Conservation (phyloP, 2,329 filamentous ascomycete genomes). For the Pseudogymnoascus sp. region DNA sequence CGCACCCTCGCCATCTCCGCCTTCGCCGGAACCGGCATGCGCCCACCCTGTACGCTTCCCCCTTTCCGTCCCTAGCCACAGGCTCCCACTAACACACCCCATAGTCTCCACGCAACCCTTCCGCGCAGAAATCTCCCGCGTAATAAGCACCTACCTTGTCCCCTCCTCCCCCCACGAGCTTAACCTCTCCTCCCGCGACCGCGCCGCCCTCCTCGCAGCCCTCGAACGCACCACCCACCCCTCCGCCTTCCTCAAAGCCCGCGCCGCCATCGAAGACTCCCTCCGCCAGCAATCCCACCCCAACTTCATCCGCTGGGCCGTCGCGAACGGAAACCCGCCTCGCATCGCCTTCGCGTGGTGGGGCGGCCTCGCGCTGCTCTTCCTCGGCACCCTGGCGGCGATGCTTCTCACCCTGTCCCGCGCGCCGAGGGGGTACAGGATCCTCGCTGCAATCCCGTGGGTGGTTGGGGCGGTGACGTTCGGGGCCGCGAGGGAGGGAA, state of each 20-base stretch:
- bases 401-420: constrained; percentile 58
- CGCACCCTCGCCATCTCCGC: constrained; percentile 45
- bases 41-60: constrained; percentile 56
- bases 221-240: constrained; percentile 71
- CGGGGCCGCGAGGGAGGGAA: constrained; percentile 66
- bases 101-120: constrained; percentile 69
- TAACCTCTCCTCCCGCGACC: constrained; percentile 61
- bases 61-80: neutral
- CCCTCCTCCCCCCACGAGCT: constrained; percentile 60
- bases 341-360: constrained; percentile 62
- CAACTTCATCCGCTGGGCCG: constrained; percentile 77
- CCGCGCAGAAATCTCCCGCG: constrained; percentile 63
- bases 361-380: constrained; percentile 53
- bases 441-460: constrained; percentile 57
- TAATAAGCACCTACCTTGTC: constrained; percentile 67
- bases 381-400: constrained; percentile 47
- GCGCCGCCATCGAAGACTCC: constrained; percentile 54
- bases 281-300: constrained; percentile 69
- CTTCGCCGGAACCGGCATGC: constrained; percentile 54
- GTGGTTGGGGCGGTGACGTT: constrained; percentile 63
- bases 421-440: constrained; percentile 57
- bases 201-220: constrained; percentile 54
- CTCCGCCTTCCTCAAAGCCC: constrained; percentile 54
- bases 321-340: constrained; percentile 70
- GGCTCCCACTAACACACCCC: constrained; percentile 10